Conservation (phyloP, 495 filamentous ascomycete species). For the Lophiotrema nucula region DNA sequence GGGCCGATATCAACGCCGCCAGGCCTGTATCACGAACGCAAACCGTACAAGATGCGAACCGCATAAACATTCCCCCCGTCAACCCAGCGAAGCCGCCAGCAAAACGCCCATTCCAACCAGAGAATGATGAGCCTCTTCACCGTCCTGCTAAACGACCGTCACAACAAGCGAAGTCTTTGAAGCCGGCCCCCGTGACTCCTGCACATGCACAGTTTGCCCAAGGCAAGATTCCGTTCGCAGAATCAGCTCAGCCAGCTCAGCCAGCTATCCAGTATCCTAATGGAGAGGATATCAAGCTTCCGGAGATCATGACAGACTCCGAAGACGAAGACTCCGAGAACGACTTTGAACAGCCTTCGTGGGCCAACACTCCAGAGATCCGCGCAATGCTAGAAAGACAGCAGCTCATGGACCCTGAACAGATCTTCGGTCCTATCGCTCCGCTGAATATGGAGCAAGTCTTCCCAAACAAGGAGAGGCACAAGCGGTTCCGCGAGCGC, state of each 20-base stretch:
- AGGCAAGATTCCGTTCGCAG: conserved; percentile 85
- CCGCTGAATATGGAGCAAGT: conserved; percentile 92
- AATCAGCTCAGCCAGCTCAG: conserved; percentile 55
- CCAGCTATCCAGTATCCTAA: conserved; percentile 59
- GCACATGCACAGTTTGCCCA: conserved; percentile 61
- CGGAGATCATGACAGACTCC: conserved; percentile 84
- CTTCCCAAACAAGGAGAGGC: conserved; percentile 78
- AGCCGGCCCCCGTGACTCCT: conserved; percentile 43
- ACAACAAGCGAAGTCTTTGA: conserved; percentile 53
- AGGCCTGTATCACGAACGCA: conserved; percentile 57
- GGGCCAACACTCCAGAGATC: conserved; percentile 82
- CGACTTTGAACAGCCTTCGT: conserved; percentile 63
- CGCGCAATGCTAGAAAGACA: conserved; percentile 66
- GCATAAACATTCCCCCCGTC: conserved; percentile 50
- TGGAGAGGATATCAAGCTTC: conserved; percentile 78
- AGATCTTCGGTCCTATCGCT: conserved; percentile 83
- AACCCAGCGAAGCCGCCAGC: conserved; percentile 62
- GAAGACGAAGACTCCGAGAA: conserved; percentile 75
- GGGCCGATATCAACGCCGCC: conserved; percentile 50
- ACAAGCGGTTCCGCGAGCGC: conserved; percentile 79
- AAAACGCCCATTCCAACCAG: conserved; percentile 59
- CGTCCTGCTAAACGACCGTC: conserved; percentile 55
- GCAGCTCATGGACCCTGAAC: conserved; percentile 78
- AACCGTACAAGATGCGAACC: conserved; percentile 54
- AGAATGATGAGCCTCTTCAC: conserved; percentile 50